Evolutionary conservation across 768 basidiomycete genomes (phyloP).

Genomic region (Daedaleopsis nitida): DNA sequence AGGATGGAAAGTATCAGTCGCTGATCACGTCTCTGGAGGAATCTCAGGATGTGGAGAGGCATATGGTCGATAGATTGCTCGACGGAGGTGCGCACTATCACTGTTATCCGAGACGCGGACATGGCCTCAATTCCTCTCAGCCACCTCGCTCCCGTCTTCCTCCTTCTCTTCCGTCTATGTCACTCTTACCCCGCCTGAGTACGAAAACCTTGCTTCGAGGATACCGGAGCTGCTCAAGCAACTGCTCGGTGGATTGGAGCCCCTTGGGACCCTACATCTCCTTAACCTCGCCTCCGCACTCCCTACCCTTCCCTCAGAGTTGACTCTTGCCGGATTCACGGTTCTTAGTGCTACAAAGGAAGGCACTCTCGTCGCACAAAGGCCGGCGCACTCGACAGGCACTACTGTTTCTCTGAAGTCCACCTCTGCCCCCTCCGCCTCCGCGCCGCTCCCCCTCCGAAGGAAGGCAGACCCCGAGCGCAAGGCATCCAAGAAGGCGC

Average conservation of each 20-base stretch:
- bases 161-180: conserved; percentile 69
- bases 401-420: conserved; percentile 47
- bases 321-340: conserved; percentile 68
- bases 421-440: neutral
- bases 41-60: conserved; percentile 64
- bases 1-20: conserved; percentile 77
- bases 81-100: conserved; percentile 63
- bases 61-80: conserved; percentile 80
- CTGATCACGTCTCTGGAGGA: conserved; percentile 62
- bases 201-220: conserved; percentile 54
- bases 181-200: conserved; percentile 64
- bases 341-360: conserved; percentile 47
- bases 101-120: neutral
- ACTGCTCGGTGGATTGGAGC: conserved; percentile 58
- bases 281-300: conserved; percentile 51
- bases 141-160: conserved; percentile 53
- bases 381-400: conserved; percentile 52
- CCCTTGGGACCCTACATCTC: conserved; percentile 71
- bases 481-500: conserved; percentile 79
- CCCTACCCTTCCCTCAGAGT: conserved; percentile 52
- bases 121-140: conserved; percentile 38
- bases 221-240: conserved; percentile 59
- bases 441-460: conserved; percentile 48
- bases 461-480: conserved; percentile 55
- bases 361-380: conserved; percentile 65